Percentiles rank a stretch among this genome's conserved stretches.
Conservation (phyloP, 805 yeast species). For the Pichia nakasei region DNA sequence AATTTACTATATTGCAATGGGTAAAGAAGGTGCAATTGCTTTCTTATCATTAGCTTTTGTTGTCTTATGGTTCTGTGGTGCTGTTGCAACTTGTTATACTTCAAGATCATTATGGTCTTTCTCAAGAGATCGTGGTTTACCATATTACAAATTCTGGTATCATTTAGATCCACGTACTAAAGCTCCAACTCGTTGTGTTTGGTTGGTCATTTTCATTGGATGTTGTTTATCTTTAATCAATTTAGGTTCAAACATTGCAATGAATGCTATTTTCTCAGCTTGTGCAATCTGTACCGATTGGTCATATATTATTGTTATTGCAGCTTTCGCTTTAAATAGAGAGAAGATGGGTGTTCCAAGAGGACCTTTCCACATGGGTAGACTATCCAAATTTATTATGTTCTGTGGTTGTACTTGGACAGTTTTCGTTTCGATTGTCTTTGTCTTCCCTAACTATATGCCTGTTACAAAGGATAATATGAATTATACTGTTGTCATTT, state of each 20-base stretch:
- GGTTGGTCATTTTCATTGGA: constrained; percentile 31
- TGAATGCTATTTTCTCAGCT: constrained; percentile 46
- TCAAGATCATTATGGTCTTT: constrained; percentile 49
- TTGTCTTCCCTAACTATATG: constrained; percentile 43
- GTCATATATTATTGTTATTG: constrained; percentile 40
- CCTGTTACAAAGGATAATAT: constrained; percentile 35
- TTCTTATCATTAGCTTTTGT: constrained; percentile 40
- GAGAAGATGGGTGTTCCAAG: constrained; percentile 36
- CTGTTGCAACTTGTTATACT: constrained; percentile 40
- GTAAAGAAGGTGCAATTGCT: constrained; percentile 44
- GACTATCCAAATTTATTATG: constrained; percentile 32
- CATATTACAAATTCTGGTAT: constrained; percentile 36
- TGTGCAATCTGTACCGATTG: constrained; percentile 42
- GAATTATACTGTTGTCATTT: constrained; percentile 47
- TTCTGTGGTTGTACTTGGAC: constrained; percentile 36
- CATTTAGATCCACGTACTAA: constrained; percentile 31
- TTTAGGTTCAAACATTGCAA: constrained; percentile 35
- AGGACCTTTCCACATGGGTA: constrained; percentile 40
- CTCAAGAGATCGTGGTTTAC: constrained; percentile 48
- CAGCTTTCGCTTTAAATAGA: constrained; percentile 31
- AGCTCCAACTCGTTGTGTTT: constrained; percentile 38
- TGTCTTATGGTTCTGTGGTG: constrained; percentile 45
- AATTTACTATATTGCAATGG: constrained; percentile 41
- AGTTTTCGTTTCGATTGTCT: constrained; percentile 37
- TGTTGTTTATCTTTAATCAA: constrained; percentile 39